phyloP scores from a whole-genome alignment of 225 moss, liverwort and hornwort species.

The Straminergon stramineum region DNA sequence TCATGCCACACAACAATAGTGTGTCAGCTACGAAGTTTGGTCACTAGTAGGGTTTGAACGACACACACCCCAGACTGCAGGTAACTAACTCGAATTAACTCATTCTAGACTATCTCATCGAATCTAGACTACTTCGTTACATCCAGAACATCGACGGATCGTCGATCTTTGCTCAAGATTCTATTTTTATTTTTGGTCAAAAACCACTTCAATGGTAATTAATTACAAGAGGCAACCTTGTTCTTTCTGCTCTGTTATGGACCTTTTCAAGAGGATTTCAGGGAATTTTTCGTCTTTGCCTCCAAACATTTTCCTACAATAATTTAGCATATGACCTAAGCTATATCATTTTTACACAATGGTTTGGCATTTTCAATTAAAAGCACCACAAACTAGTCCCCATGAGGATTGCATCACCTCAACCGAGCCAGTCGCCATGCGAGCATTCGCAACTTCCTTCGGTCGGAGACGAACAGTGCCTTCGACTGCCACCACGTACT shows the following conservation, averaged over 20 bases:
- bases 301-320: neutral
- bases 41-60: neutral
- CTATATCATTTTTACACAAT: neutral
- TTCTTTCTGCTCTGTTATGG: neutral
- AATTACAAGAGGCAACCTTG: neutral
- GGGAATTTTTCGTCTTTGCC: neutral
- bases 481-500: conserved; percentile 89
- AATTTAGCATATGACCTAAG: neutral
- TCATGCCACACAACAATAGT: neutral
- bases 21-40: neutral
- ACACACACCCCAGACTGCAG: neutral
- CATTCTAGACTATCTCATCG: neutral
- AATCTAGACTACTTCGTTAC: neutral
- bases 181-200: neutral
- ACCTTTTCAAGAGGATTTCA: neutral
- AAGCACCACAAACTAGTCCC: neutral
- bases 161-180: neutral
- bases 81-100: neutral
- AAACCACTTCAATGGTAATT: neutral
- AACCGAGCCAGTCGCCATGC: conserved; percentile 82
- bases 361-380: neutral
- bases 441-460: conserved; percentile 72
- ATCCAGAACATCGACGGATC: neutral
- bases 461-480: conserved; percentile 76
- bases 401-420: conserved; percentile 39